A percentile compares a stretch with the other conserved stretches of the same genome.
These are phyloP conservation scores for Wilcoxina mikolae DNA, from an alignment of 495 filamentous ascomycete species.

Conservation along the genomic window DNA sequence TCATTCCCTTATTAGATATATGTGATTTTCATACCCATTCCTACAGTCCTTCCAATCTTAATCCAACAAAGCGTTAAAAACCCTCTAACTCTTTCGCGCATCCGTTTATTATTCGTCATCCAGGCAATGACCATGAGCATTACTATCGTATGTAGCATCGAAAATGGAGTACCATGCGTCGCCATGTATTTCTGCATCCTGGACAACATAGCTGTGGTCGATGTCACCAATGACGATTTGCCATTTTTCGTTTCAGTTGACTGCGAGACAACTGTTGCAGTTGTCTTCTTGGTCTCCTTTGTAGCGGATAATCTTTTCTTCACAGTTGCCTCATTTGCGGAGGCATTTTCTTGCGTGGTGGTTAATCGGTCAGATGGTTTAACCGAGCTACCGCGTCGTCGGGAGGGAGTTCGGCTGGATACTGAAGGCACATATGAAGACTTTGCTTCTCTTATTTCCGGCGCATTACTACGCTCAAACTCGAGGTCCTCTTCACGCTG, in stretches of 20 bases:
- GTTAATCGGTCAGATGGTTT: background rate
- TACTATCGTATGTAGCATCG: constrained; percentile 54
- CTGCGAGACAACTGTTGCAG: background rate
- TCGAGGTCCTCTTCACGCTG: constrained; percentile 15
- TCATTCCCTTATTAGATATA: constrained; percentile 63
- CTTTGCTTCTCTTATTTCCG: constrained; percentile 9
- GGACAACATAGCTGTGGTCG: constrained; percentile 51
- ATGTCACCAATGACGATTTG: constrained; percentile 46
- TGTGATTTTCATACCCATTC: constrained; percentile 95
- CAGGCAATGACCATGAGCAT: constrained; percentile 71
- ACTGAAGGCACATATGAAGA: constrained; percentile 12
- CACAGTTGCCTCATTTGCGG: background rate
- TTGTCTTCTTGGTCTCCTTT: background rate
- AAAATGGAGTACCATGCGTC: constrained; percentile 17
- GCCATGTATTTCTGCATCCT: constrained; percentile 24
- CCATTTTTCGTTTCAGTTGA: constrained; percentile 28
- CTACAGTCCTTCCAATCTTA: constrained; percentile 70
- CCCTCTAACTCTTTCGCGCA: constrained; percentile 58
- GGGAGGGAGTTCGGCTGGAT: constrained; percentile 6
- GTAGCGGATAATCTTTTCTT: background rate
- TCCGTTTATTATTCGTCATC: constrained; percentile 55
- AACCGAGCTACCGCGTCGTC: constrained; percentile 1
- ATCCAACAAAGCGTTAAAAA: constrained; percentile 58
- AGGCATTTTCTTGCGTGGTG: background rate
- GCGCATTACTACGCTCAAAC: constrained; percentile 7